These are phyloP conservation scores for Scortechinia acanthostroma DNA, from an alignment of 2,329 filamentous ascomycete genomes.

Conservation along the genomic window DNA sequence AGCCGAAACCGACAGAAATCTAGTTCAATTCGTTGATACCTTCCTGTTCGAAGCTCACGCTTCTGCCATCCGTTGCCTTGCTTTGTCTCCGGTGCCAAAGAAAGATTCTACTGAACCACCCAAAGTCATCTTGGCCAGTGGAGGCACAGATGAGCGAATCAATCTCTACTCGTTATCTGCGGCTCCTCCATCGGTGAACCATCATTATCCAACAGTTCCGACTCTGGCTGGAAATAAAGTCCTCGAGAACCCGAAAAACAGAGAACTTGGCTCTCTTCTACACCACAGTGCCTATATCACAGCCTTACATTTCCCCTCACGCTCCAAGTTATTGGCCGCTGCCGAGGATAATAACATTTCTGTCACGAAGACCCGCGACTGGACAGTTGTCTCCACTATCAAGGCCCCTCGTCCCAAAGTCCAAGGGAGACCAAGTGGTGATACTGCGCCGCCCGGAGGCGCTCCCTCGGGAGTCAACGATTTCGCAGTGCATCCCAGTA, in stretches of 20 bases:
- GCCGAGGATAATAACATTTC: slow-evolving; percentile 88
- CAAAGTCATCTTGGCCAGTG: slow-evolving; percentile 83
- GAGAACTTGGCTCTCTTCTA: slow-evolving; percentile 77
- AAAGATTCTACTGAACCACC: slow-evolving; percentile 55
- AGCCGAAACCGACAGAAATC: slow-evolving; percentile 31
- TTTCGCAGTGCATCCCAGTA: slow-evolving; percentile 89
- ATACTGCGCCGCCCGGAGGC: slow-evolving; percentile 76
- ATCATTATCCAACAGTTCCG: slow-evolving; percentile 52
- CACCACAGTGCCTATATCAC: slow-evolving; percentile 83
- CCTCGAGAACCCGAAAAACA: slow-evolving; percentile 77
- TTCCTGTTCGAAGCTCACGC: slow-evolving; percentile 93
- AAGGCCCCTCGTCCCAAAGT: slow-evolving; percentile 81
- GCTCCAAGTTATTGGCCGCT: slow-evolving; percentile 79
- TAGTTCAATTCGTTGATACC: slow-evolving; percentile 74
- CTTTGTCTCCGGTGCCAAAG: slow-evolving; percentile 68
- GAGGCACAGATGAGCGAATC: slow-evolving; percentile 86
- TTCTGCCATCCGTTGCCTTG: slow-evolving; percentile 82
- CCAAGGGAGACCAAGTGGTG: slow-evolving; percentile 75
- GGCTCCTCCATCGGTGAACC: slow-evolving; percentile 48
- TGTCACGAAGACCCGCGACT: slow-evolving; percentile 80
- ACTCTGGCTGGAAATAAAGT: slow-evolving; percentile 67
- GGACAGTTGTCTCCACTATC: slow-evolving; percentile 79
- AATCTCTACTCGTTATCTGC: slow-evolving; percentile 87
- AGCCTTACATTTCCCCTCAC: slow-evolving; percentile 72
- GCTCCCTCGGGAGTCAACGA: slow-evolving; percentile 85